Conservation (phyloP, 352 stramenopile genomes). For the Pythium aristosporum region DNA sequence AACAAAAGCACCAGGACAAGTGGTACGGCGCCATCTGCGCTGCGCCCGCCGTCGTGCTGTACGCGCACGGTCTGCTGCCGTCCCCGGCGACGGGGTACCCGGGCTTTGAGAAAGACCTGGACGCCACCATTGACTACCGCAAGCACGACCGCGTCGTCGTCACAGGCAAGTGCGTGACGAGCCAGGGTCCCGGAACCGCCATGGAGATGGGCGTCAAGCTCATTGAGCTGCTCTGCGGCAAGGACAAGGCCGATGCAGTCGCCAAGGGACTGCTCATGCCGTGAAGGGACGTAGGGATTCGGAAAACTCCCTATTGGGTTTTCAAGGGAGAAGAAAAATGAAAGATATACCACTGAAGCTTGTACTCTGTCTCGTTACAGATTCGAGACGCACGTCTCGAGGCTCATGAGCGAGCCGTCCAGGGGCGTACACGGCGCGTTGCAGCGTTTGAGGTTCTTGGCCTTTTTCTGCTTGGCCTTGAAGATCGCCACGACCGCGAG, state of each 20-base stretch:
- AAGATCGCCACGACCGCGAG: neutral
- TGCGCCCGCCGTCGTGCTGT: constrained; percentile 65
- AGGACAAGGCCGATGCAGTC: constrained; percentile 60
- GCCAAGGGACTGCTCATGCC: constrained; percentile 58
- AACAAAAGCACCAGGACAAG: constrained; percentile 64
- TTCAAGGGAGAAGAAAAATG: too few relatives aligned
- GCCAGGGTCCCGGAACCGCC: constrained; percentile 68
- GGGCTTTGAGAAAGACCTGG: constrained; percentile 65
- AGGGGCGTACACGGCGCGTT: constrained; percentile 3
- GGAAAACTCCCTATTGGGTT: too few relatives aligned
- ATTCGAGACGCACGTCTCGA: constrained; percentile 3
- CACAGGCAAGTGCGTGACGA: constrained; percentile 74
- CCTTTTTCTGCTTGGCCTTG: neutral
- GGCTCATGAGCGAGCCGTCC: constrained; percentile 4
- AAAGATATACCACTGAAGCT: neutral
- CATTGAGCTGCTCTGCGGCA: constrained; percentile 65
- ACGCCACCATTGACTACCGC: constrained; percentile 39
- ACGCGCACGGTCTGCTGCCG: constrained; percentile 57
- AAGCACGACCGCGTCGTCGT: constrained; percentile 62
- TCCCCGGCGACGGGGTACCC: constrained; percentile 64
- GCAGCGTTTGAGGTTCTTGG: neutral
- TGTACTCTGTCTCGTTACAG: neutral
- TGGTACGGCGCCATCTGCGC: constrained; percentile 80
- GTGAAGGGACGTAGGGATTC: neutral
- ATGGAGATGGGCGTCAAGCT: constrained; percentile 86